A percentile compares a stretch with the other conserved stretches of the same genome.
phyloP scores from a whole-genome alignment of 768 basidiomycete genomes.

The Lactarius sp. region DNA sequence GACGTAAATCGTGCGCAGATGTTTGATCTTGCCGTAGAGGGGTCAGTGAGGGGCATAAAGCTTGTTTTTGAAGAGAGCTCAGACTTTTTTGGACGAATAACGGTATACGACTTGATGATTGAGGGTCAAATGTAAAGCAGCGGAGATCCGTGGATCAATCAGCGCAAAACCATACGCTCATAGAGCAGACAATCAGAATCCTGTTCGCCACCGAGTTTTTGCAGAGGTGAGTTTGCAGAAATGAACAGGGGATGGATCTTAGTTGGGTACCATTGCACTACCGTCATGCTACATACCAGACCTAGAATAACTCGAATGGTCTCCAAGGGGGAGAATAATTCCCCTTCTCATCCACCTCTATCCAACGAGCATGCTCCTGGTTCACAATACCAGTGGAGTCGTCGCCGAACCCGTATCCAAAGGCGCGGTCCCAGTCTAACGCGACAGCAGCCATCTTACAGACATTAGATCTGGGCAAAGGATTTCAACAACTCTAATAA shows the following conservation, averaged over 20 bases:
- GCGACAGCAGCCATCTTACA: constrained; percentile 57
- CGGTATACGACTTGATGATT: constrained; percentile 55
- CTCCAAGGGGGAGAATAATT: constrained; percentile 52
- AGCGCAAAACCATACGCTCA: background rate
- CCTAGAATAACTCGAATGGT: constrained; percentile 48
- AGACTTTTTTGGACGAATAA: constrained; percentile 80
- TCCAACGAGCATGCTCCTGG: constrained; percentile 46
- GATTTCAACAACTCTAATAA: background rate
- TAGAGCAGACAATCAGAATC: background rate
- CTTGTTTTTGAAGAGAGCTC: constrained; percentile 77
- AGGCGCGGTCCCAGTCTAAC: constrained; percentile 59
- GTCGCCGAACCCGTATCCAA: constrained; percentile 42
- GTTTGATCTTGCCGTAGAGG: constrained; percentile 46
- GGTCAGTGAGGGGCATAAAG: constrained; percentile 44
- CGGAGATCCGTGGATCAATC: background rate
- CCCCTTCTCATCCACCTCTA: constrained; percentile 62
- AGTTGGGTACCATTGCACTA: background rate
- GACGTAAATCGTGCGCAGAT: constrained; percentile 71
- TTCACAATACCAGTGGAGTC: constrained; percentile 43
- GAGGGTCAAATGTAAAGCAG: constrained; percentile 18
- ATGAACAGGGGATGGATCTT: background rate
- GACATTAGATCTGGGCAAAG: constrained; percentile 47
- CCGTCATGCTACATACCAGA: background rate
- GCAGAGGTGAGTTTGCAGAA: background rate
- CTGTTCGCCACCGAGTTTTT: background rate